These are phyloP conservation scores for Guyanaporus albipodus DNA, from an alignment of 768 basidiomycete species.

Conservation along the genomic window DNA sequence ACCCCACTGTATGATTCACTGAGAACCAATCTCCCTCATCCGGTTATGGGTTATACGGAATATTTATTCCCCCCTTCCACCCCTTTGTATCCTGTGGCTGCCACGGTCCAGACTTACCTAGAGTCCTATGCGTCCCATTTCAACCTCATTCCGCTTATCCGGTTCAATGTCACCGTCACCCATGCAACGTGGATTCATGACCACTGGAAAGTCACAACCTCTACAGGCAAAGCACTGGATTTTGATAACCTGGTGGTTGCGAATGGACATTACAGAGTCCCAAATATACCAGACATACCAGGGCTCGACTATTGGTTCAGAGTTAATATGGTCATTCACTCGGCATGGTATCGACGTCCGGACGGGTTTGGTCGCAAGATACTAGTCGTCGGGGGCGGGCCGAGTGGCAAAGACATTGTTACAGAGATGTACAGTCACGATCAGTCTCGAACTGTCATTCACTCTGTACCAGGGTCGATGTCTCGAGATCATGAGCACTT, in stretches of 20 bases:
- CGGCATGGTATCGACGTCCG: conserved; percentile 64
- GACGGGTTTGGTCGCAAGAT: conserved; percentile 35
- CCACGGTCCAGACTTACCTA: conserved; percentile 64
- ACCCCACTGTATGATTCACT: conserved; percentile 77
- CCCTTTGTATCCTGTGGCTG: conserved; percentile 61
- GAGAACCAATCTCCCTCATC: conserved; percentile 80
- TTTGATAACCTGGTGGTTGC: conserved; percentile 72
- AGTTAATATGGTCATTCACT: conserved; percentile 53
- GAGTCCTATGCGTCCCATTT: conserved; percentile 61
- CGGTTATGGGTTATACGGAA: conserved; percentile 64
- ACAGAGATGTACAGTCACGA: conserved; percentile 49
- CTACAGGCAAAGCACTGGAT: conserved; percentile 31
- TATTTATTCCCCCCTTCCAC: conserved; percentile 70
- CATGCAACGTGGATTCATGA: conserved; percentile 38
- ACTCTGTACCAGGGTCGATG: conserved; percentile 44
- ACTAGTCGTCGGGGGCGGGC: conserved; percentile 50
- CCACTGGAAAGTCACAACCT: conserved; percentile 50
- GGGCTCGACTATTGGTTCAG: conserved; percentile 60
- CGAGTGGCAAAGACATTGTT: conserved; percentile 67
- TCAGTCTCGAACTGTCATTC: conserved; percentile 49
- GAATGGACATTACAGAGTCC: conserved; percentile 70
- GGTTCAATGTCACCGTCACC: conserved; percentile 55
- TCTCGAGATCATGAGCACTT: conserved; percentile 33
- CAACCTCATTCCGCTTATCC: conserved; percentile 56
- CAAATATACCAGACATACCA: conserved; percentile 56